Percentiles rank a stretch among this genome's conserved stretches.
Conservation (phyloP, 352 stramenopile species). For the Phytopythium ostracodes region DNA sequence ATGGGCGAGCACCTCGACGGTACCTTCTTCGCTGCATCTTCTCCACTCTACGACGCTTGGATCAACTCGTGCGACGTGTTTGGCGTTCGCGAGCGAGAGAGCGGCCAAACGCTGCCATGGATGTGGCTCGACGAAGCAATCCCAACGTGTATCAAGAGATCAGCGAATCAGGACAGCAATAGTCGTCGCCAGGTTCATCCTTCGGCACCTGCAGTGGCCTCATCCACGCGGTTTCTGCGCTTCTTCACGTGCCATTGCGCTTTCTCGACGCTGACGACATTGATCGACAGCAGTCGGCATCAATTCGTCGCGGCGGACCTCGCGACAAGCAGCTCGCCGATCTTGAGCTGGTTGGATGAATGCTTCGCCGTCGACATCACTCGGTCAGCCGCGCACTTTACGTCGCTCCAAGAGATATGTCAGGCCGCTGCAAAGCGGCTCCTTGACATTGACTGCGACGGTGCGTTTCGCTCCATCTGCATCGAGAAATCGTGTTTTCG, state of each 20-base stretch:
- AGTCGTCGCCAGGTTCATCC: not conserved
- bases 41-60: constrained; percentile 29
- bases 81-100: constrained; percentile 17
- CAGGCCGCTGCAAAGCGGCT: not conserved
- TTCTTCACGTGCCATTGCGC: constrained; percentile 10
- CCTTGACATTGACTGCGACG: not conserved
- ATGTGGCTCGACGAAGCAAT: constrained; percentile 43
- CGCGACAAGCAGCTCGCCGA: constrained; percentile 10
- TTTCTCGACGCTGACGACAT: constrained; percentile 22
- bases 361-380: constrained; percentile 42
- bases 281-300: constrained; percentile 18
- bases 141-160: not conserved
- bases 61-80: constrained; percentile 43
- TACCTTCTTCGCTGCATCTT: constrained; percentile 26
- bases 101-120: constrained; percentile 23
- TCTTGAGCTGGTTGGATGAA: constrained; percentile 54
- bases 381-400: constrained; percentile 8
- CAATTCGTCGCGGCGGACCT: constrained; percentile 11
- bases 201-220: not conserved
- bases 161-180: not conserved
- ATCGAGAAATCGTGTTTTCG: constrained; percentile 40
- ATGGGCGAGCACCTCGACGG: constrained; percentile 20
- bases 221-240: not conserved
- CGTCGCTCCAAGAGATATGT: not conserved
- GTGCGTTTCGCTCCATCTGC: constrained; percentile 15